Evolutionary conservation across 345 rosid species (phyloP).

Genomic region (Salix exigua): DNA sequence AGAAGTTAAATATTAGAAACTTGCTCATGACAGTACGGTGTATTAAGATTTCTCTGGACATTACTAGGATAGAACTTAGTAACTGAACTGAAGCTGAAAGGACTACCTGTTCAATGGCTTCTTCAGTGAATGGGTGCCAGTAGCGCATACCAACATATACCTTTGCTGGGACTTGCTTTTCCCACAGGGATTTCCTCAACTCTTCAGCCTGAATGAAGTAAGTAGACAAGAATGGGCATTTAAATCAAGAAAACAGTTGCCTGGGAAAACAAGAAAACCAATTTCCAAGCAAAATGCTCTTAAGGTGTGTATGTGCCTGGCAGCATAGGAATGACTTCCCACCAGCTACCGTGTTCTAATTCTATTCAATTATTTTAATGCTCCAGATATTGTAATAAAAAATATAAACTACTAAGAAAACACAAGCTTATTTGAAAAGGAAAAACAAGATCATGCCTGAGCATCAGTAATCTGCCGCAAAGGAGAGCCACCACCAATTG

Average conservation of each 20-base stretch:
- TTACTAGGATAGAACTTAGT: background rate
- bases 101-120: slow-evolving; percentile 91
- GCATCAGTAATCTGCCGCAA: slow-evolving; percentile 87
- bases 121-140: slow-evolving; percentile 99
- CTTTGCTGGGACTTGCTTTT: slow-evolving; percentile 76
- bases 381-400: background rate
- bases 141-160: slow-evolving; percentile 99
- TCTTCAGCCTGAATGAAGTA: slow-evolving; percentile 71
- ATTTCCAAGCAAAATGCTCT: background rate
- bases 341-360: background rate
- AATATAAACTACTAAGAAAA: background rate
- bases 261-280: background rate
- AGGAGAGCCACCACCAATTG: slow-evolving; percentile 98
- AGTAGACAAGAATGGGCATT: slow-evolving; percentile 6
- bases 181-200: slow-evolving; percentile 75
- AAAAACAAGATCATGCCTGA: slow-evolving; percentile 44
- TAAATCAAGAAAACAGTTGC: background rate
- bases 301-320: background rate
- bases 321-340: background rate
- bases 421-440: background rate
- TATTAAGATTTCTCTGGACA: background rate
- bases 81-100: background rate
- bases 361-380: background rate
- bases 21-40: no score
- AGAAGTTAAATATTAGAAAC: background rate